Base-by-base conservation (phyloP, 1,284 basidiomycete species). In the Malassezia nana region DNA sequence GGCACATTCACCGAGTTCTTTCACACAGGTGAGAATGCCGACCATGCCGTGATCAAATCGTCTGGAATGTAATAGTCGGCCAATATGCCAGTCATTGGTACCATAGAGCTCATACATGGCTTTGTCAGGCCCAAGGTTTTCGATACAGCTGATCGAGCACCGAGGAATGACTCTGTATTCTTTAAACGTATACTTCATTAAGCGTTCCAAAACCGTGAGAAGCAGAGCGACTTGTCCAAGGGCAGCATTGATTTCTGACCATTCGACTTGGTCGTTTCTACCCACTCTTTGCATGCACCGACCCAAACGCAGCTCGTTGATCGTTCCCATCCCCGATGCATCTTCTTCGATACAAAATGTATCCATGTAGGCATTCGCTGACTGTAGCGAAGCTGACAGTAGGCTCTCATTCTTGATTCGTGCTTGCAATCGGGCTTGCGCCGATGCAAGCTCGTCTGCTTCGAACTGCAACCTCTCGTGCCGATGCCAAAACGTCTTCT, bases 211-310 rank as follows among this genome's bases (percentile, higher is more conserved):
- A 4, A 89, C 89, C 65, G 91, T 87, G 13, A 98, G 78, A 48
- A 96, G 79, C 18, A 98, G 78, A n/a, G 92, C 79, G 0, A 89
- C 88, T 69, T 96, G 87, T 0, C 94, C 94, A 89, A 92, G 95
- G 3, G 94, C 94, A 5, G 94, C 94, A 71, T 98, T 98, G 75
- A 98, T 91, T 76, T 99, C 94, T 5, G 87, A 83, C 91, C 92
- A 99, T 70, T 96, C 92, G 25, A 98, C 64, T 33, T 87, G 64
- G 0, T 67, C 55, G 40, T 49, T 20, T 43, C 81, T 38, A 65
- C 86, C 84, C 15, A 84, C 82, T 30, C 82, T 26, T n/a, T 43
- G 81, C 20, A 86, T 84, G 9, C 91, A 81, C 57, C 91, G 81
- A 1, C 94, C 94, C 13, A 98, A 77, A 22, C 94, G 81, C 13